These are phyloP conservation scores for Aegilops longissima DNA, from an alignment of 176 grass and related monocot genomes.

Conservation along the genomic window DNA sequence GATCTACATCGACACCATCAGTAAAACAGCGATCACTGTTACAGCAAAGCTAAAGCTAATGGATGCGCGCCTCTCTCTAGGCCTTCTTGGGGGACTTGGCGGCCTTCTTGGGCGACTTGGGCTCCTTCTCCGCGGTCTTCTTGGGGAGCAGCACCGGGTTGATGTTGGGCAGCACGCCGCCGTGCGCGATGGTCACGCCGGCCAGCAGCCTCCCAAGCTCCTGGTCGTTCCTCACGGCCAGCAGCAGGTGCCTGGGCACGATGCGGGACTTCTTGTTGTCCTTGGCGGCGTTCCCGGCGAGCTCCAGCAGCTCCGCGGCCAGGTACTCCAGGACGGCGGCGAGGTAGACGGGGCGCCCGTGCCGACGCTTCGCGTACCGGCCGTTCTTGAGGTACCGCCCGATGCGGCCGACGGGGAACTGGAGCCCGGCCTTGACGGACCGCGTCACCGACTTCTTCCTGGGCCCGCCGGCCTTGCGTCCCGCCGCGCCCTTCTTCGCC, in stretches of 20 bases:
- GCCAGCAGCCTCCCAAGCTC: constrained; percentile 57
- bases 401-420: constrained; percentile 79
- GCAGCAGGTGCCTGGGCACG: constrained; percentile 56
- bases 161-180: constrained; percentile 63
- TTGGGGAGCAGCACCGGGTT: constrained; percentile 61
- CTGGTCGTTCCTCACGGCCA: constrained; percentile 65
- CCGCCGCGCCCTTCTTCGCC: constrained; percentile 47
- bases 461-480: constrained; percentile 40
- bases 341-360: constrained; percentile 77
- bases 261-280: constrained; percentile 76
- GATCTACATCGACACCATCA: too few relatives aligned
- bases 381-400: constrained; percentile 73
- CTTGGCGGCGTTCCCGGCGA: constrained; percentile 58
- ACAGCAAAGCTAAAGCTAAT: too few relatives aligned
- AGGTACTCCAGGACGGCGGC: constrained; percentile 78
- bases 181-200: constrained; percentile 64
- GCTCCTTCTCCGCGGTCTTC: constrained; percentile 42
- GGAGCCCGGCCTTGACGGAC: constrained; percentile 70
- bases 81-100: neutral
- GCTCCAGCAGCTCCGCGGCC: constrained; percentile 68
- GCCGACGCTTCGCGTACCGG: constrained; percentile 67
- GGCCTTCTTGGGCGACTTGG: constrained; percentile 48
- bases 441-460: constrained; percentile 53
- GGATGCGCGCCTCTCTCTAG: neutral
- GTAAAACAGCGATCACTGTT: too few relatives aligned